A percentile compares a stretch with the other conserved stretches of the same genome.
Conservation (phyloP, 2,329 filamentous ascomycete genomes). For the Hypoxylon sp. region DNA sequence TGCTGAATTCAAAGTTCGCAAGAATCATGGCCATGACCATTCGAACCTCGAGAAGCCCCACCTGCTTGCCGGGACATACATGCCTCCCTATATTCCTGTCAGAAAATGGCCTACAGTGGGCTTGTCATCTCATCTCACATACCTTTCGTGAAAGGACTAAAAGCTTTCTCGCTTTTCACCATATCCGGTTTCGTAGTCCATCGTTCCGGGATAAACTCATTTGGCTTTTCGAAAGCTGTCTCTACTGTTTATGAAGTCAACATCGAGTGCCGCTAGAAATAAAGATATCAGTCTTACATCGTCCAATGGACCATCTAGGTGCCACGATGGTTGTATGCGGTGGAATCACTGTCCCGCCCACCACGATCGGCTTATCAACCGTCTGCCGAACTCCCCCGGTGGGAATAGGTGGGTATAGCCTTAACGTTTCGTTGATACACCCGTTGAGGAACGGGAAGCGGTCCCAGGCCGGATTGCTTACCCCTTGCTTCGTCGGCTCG, state of each 20-base stretch:
- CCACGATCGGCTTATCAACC: constrained; percentile 5
- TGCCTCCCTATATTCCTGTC: not conserved
- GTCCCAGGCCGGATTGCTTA: not conserved
- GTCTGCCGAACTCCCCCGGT: constrained; percentile 17
- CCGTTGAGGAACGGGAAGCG: constrained; percentile 15
- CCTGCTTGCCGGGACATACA: constrained; percentile 13
- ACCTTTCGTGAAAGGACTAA: not conserved
- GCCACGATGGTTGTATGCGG: constrained; percentile 19
- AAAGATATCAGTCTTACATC: constrained; percentile 13
- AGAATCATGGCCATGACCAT: constrained; percentile 9
- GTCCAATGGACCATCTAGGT: constrained; percentile 19
- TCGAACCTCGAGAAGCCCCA: constrained; percentile 16
- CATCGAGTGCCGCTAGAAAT: too few relatives aligned
- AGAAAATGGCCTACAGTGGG: not conserved
- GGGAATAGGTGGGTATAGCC: constrained; percentile 20
- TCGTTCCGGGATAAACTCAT: constrained; percentile 28
- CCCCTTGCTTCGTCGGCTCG: not conserved
- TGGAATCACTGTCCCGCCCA: constrained; percentile 20
- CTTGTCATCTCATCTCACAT: not conserved
- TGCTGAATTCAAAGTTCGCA: constrained; percentile 1
- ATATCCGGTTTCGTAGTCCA: constrained; percentile 26
- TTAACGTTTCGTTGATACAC: constrained; percentile 24
- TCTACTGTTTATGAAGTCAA: constrained; percentile 8
- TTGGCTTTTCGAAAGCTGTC: constrained; percentile 16
- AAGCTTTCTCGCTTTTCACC: constrained; percentile 8